Percentiles rank a stretch among this genome's conserved stretches.
phyloP scores from a whole-genome alignment of 441 rosid genomes.

The Adansonia madagascariensis region DNA sequence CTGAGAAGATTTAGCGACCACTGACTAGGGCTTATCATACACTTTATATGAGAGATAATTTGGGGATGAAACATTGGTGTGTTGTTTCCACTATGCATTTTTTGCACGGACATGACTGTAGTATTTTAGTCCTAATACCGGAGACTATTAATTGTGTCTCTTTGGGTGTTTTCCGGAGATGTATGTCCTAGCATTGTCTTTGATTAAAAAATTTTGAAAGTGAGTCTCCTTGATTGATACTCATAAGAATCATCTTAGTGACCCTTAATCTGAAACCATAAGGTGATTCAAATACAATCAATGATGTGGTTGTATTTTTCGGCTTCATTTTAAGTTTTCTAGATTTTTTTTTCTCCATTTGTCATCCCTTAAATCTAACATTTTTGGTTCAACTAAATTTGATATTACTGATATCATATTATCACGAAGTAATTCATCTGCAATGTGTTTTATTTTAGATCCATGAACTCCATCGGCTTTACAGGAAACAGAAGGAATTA shows the following conservation, averaged over 20 bases:
- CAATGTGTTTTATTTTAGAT: conserved; percentile 46
- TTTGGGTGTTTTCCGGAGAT: background rate
- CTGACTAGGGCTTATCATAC: background rate
- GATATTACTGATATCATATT: background rate
- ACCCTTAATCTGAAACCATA: background rate
- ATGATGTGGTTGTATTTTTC: background rate
- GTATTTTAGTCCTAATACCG: background rate
- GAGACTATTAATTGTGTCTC: background rate
- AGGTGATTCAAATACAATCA: conserved; percentile 6
- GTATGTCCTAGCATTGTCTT: conserved; percentile 18
- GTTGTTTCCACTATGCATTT: conserved; percentile 14
- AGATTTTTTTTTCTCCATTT: background rate
- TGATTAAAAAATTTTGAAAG: background rate
- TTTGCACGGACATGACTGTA: background rate
- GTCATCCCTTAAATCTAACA: background rate
- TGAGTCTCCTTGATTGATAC: background rate
- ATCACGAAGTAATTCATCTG: conserved; percentile 19
- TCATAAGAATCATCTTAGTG: background rate
- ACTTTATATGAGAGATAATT: background rate
- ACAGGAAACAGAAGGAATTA: conserved; percentile 59
- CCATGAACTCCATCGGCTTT: conserved; percentile 67
- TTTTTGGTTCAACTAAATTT: background rate
- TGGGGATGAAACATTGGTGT: background rate
- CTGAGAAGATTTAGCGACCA: background rate
- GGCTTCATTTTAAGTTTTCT: background rate